Base-by-base conservation (phyloP, 2,329 filamentous ascomycete species). In the Colletotrichum acutatum region DNA sequence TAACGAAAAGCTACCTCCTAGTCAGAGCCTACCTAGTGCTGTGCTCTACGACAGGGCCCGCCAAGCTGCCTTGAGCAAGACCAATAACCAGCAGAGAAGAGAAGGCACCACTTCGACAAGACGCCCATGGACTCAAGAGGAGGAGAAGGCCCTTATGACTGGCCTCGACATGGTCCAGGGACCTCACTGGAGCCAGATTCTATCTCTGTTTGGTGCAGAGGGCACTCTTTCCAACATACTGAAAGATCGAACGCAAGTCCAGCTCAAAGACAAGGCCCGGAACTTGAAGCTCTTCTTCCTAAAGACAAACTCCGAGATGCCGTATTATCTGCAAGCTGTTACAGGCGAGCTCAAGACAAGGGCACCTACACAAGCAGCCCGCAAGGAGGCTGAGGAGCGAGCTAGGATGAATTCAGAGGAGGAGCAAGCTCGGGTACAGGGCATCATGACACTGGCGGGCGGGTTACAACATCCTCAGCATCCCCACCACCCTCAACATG, bases 201-300 rank as follows among this genome's bases (percentile, higher is more conserved):
- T 98, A 14, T 92, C 92, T 1, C 88, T 97, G 54, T 97, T 96
- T 79, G 95, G 95, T 0, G 89, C 90, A 0, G 93, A 92, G 54
- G 95, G 95, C 5, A 93, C 92, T 0, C 90, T 96, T 28, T 95
- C 91, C 59, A 93, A 96, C 77, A 93, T 96, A 28, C 87, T 97
- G 24, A 96, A 95, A 77, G 95, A 97, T 79, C 90, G 95, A 42
- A 97, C 95, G 57, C 95, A 98, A 79, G 95, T 98, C 0, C 95
- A 97, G 80, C 86, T 97, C 14, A 98, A 98, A 81, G 95, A 98
- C 80, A 98, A 98, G 82, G 95, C 95, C 0, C 88, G 95, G 62
- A 98, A 98, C 76, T 83, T 97, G 61, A 98, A 97, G 81, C 84
- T 98, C 0, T 97, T 97, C 84, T 97, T 97, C 82, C 84, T 98